These are phyloP conservation scores for Pseudonectria buxi DNA, from an alignment of 2,329 filamentous ascomycete species.

Conservation along the genomic window DNA sequence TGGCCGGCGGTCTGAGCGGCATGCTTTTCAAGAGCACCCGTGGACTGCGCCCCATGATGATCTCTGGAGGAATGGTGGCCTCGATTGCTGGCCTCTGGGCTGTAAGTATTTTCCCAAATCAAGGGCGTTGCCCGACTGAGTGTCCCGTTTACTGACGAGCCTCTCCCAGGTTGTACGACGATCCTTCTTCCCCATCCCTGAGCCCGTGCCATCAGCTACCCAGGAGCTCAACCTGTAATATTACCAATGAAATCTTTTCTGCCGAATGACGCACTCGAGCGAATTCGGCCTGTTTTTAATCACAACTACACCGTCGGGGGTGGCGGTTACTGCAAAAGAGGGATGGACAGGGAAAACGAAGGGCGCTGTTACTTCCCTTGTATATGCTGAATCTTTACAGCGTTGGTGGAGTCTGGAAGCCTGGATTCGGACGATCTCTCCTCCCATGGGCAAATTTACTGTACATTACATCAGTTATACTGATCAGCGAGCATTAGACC, in stretches of 20 bases:
- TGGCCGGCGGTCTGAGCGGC: constrained; percentile 79
- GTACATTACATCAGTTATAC: constrained; percentile 43
- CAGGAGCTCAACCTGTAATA: constrained; percentile 25
- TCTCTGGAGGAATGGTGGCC: constrained; percentile 85
- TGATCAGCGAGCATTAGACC: constrained; percentile 41
- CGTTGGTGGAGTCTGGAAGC: constrained; percentile 24
- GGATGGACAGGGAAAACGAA: constrained; percentile 7
- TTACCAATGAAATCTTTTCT: constrained; percentile 4
- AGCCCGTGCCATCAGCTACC: constrained; percentile 23
- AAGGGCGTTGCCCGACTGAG: neutral
- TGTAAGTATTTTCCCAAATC: constrained; percentile 50
- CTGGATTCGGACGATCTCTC: constrained; percentile 47
- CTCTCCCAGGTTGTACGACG: constrained; percentile 30
- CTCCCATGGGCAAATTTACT: constrained; percentile 38
- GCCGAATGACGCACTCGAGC: too few species aligned
- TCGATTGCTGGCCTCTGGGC: constrained; percentile 82
- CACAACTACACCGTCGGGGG: constrained; percentile 4
- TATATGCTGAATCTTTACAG: constrained; percentile 25
- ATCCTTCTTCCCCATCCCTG: constrained; percentile 35
- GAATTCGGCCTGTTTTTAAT: constrained; percentile 11
- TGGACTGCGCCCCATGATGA: constrained; percentile 85
- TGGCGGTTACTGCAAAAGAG: constrained; percentile 6
- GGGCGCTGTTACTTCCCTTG: constrained; percentile 17
- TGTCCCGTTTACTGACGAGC: constrained; percentile 3
- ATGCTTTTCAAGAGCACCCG: constrained; percentile 96